phyloP scores from a whole-genome alignment of 2,329 filamentous ascomycete genomes.

The Fusarium cicatricum region DNA sequence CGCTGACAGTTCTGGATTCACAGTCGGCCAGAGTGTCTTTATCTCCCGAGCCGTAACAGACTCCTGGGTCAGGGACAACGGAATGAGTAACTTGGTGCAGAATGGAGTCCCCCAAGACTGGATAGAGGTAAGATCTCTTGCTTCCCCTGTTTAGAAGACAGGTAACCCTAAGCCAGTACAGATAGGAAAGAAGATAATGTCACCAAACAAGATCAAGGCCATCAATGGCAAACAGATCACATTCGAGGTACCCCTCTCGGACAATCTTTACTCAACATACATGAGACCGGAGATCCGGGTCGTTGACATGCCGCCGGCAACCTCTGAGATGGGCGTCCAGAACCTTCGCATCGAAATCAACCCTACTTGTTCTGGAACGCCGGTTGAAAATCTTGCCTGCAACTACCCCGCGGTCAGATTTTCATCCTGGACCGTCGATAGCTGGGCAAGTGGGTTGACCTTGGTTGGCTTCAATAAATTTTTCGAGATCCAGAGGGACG shows the following conservation, averaged over 20 bases:
- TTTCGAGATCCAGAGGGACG: constrained; percentile 10
- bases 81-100: constrained; percentile 14
- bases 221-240: constrained; percentile 14
- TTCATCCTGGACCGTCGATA: constrained; percentile 22
- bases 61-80: constrained; percentile 13
- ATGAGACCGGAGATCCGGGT: constrained; percentile 10
- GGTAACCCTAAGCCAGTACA: neutral
- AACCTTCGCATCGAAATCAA: constrained; percentile 1
- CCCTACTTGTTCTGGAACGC: neutral
- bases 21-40: constrained; percentile 8
- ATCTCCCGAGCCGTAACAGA: constrained; percentile 6
- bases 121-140: constrained; percentile 4
- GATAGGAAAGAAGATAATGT: neutral
- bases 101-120: constrained; percentile 7
- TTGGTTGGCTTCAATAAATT: constrained; percentile 20
- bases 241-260: constrained; percentile 10
- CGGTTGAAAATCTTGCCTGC: neutral
- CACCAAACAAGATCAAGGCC: constrained; percentile 7
- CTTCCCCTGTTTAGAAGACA: neutral
- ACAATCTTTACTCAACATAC: constrained; percentile 11
- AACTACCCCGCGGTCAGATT: constrained; percentile 18
- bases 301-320: constrained; percentile 2
- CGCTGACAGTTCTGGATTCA: neutral
- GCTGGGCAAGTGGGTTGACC: constrained; percentile 6
- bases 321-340: constrained; percentile 15